Base-by-base conservation (phyloP, 1,284 basidiomycete species). In the Bjerkandera adusta region DNA sequence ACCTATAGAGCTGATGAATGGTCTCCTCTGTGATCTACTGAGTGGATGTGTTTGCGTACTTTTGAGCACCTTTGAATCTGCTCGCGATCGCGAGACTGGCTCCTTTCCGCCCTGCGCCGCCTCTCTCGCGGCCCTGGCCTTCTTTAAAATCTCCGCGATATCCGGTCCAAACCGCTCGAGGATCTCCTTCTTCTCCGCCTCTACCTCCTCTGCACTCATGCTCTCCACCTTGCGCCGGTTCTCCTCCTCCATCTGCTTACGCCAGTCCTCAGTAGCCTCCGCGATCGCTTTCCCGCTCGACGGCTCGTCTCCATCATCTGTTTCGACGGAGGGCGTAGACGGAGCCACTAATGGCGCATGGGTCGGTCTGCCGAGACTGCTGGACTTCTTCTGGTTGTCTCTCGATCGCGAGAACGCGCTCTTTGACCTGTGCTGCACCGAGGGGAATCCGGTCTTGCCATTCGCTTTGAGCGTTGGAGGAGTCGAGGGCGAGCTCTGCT, bases 141-240 rank as follows among this genome's bases (percentile, higher is more conserved):
- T 77, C 52, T 69, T 71, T 53, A 93, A 56, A 2, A 84, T 68
- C 32, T 83, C 82, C 7, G 74, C 72, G 22, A 89, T 69, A 24
- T 73, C 75, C 1, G 73, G 59, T 0, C 89, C 89, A 65, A 92
- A 85, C 36, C 74, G 71, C 50, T 83, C 77, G 30, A 86, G 54
- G 30, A 91, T 79, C 54, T 87, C 81, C 45, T 68, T 65, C 46
- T 75, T 51, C 40, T 78, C 78, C 34, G 70, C 59, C 29, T 70
- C 67, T 18, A 72, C 61, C 54, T 82, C 73, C 22, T 68, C 66
- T 7, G 66, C 59, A 11, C 66, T 62, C 79, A 83, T 83, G 2
- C 53, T 54, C 24, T 65, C 65, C 1, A 83, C 65, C 13, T 62
- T 64, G 13, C 57, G 57, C 20, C 61, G 58, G 53, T 80, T 80